Evolutionary conservation across 352 stramenopile species (phyloP), one percentile per base, ranked within the genome.

Genomic region (Globisporangium barbulae): DNA sequence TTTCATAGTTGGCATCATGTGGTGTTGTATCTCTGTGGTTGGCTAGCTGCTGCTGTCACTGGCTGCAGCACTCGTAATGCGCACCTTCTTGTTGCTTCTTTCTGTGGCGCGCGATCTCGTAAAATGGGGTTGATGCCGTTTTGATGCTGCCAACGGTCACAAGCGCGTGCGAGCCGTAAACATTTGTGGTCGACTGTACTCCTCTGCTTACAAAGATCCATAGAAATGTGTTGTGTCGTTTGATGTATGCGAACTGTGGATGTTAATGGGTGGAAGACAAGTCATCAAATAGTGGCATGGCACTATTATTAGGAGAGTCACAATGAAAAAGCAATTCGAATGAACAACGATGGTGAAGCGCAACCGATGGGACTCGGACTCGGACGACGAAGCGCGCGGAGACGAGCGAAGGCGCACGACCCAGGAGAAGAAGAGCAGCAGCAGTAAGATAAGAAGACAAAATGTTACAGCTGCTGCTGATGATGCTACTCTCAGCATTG

Each of bases 281-380:
- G 2, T 5, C 35, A 41, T 25, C 6, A 2, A 28, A 47, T 2
- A 58, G 10, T 45, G 37, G 33, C 17, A 56, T 15, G 19, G 1
- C 42, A 47, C 35, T 59, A 48, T 12, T n/a, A n/a, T n/a, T n/a
- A n/a, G n/a, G n/a, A n/a, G n/a, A n/a, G n/a, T n/a, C n/a, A n/a
- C n/a, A n/a, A n/a, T n/a, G n/a, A n/a, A n/a, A 30, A 22, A 19
- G 3, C 17, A 12, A 28, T 21, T 9, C 35, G 0, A n/a, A 28
- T 47, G 30, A 28, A 21, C 13, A n/a, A 63, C 2, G 17, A 67
- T 67, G 61, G 53, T 44, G 37, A 91, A 90, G 70, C 72, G 83
- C 30, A 83, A 85, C 53, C 83, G 83, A 61, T 91, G 80, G 83
- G 80, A 88, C 53, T 91, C 82, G 30, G 77, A 89, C 54, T 79